phyloP scores from a whole-genome alignment of 805 yeast species.

The Maudiozyma turicensis region DNA sequence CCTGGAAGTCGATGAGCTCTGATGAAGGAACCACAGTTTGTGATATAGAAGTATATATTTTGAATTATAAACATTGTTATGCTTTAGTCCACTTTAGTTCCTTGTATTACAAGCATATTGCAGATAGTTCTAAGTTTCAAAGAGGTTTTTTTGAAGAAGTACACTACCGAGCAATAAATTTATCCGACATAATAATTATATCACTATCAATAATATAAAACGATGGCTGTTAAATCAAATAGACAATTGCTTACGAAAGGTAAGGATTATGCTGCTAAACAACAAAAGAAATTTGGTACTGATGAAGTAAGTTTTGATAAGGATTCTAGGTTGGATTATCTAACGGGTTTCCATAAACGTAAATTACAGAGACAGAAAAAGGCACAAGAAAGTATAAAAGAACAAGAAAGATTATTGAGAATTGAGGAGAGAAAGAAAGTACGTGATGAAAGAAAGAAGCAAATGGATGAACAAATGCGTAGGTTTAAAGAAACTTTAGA shows the following conservation, averaged over 20 bases:
- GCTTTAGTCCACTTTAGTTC: no score
- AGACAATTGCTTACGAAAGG: conserved; percentile 87
- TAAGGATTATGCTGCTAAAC: conserved; percentile 62
- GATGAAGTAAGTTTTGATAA: conserved; percentile 81
- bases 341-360: conserved; percentile 94
- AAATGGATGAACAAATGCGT: conserved; percentile 48
- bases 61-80: no score
- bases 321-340: conserved; percentile 66
- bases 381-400: conserved; percentile 67
- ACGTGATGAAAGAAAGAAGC: conserved; percentile 55
- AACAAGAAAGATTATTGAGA: conserved; percentile 61
- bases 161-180: no score
- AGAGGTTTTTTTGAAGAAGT: no score
- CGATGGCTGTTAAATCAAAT: conserved; percentile 31
- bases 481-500: conserved; percentile 27
- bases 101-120: no score
- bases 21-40: no score
- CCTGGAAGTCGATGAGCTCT: no score
- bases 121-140: no score
- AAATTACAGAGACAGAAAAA: conserved; percentile 80
- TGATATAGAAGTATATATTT: no score
- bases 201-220: neutral
- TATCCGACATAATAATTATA: neutral
- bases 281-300: conserved; percentile 55
- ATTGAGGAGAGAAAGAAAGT: conserved; percentile 63